Evolutionary conservation across 257 asterid species (phyloP), one percentile per base, ranked within the genome.

Genomic region (Penstemon newberryi): DNA sequence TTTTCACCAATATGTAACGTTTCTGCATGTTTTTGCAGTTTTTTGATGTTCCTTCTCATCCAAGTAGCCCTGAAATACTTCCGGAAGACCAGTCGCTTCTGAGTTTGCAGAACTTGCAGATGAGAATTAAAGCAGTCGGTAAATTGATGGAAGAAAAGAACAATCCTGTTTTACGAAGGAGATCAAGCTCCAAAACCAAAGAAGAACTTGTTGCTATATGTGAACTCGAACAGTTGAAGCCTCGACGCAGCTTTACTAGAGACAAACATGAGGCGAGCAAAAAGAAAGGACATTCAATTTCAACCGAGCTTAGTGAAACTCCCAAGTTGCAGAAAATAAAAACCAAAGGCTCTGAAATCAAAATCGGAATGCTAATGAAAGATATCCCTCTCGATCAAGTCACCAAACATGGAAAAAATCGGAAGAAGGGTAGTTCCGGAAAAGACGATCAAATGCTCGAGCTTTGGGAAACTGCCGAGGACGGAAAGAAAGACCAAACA

Each of bases 311-410:
- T 19, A 64, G 43, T 10, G 83, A 79, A 36, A 77, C 78, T 70
- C 82, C 81, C 65, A 83, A 78, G 77, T 64, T 79, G 75, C 86
- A 77, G 74, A 81, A 74, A 49, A 63, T 70, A 8, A 82, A 84
- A 66, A 67, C 81, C 53, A 87, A 81, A 81, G 60, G 81, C 62
- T 46, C 74, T n/a, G 83, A 86, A 40, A 74, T 54, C 47, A 80
- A 79, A 52, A 86, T 72, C 15, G 82, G 78, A 18, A 71, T 73
- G 68, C 77, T 80, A 38, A 84, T 87, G 94, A 93, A 93, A 79
- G 97, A 94, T 65, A 90, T 90, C 45, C 96, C 95, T 69, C 95
- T 93, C 5, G 99, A 94, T 71, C 90, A 87, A 56, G 87, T 81
- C 63, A 84, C 96, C 4, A 81, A 77, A 62, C 78, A 79, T 25